Evolutionary conservation across 164 flowering plant species (phyloP), one percentile per base, ranked within the genome.

Genomic region (Piper betle): DNA sequence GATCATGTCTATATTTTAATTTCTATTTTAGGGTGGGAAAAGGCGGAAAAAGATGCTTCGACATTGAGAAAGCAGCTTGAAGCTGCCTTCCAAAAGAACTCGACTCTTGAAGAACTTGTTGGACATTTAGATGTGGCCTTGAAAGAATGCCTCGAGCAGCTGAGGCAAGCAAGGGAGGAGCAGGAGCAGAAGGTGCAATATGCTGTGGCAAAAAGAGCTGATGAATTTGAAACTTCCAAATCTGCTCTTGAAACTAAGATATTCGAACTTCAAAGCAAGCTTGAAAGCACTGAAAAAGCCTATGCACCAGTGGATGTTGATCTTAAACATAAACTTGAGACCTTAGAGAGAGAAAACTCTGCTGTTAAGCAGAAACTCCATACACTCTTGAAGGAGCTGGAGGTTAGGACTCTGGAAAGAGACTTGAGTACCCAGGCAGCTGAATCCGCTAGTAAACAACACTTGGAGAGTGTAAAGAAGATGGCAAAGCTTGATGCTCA

Each of bases 351-450:
- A 68, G 88, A 85, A 58, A 93, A 84, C 71, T 64, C 81, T 4
- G 58, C 71, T 12, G 81, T 93, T 37, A 82, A 70, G 70, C 75
- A 58, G 52, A 79, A 86, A 67, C 83, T 93, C 9, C 68, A 52
- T 6, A 69, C 77, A 55, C 82, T 65, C 39, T 67, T 65, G 2
- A 84, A 89, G 65, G 96, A 86, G 72, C 63, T 87, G 40, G 87
- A 87, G 71, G 56, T 84, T 39, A 78, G 76, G 73, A 82, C 82
- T 40, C 68, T 84, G 41, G 98, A 93, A 77, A 80, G 99, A 68
- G 99, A 93, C 57, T 76, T 93, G 72, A 88, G 97, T 69, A 82
- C 84, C 52, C 83, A 78, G 73, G 80, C 98, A 62, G 97, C 98
- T 38, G 97, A 92, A 82, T 67, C 77, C 15, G 93, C 94, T 13